A percentile compares a stretch with the other conserved stretches of the same genome.
Conservation (phyloP, 345 rosid species). For the Moricandia arvensis region DNA sequence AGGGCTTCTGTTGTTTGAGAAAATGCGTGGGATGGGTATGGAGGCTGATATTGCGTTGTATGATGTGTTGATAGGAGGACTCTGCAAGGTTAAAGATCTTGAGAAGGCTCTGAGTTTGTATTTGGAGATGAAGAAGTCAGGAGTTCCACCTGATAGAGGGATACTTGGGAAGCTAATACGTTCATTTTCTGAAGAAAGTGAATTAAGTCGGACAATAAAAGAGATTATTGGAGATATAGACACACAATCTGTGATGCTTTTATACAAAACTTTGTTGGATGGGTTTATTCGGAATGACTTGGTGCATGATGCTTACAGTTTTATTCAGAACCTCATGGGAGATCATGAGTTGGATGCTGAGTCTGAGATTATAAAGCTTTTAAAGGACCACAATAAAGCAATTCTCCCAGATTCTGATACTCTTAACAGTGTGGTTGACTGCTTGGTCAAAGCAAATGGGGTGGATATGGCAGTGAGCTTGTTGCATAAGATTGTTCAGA, state of each 20-base stretch:
- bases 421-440: conserved; percentile 52
- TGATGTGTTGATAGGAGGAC: conserved; percentile 71
- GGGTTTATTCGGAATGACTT: conserved; percentile 40
- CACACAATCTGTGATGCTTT: conserved; percentile 32
- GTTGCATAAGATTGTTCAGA: conserved; percentile 50
- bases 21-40: conserved; percentile 57
- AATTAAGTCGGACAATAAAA: conserved; percentile 40
- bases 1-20: conserved; percentile 60
- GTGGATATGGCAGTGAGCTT: conserved; percentile 63
- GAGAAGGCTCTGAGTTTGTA: conserved; percentile 59
- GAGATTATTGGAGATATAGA: conserved; percentile 48
- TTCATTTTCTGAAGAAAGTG: conserved; percentile 54
- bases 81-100: conserved; percentile 53
- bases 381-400: conserved; percentile 35
- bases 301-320: conserved; percentile 51
- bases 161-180: conserved; percentile 57
- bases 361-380: conserved; percentile 36
- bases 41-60: conserved; percentile 52
- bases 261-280: conserved; percentile 50
- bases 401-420: conserved; percentile 45
- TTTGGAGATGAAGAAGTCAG: conserved; percentile 56
- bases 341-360: conserved; percentile 2
- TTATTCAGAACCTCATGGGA: conserved; percentile 49
- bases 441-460: conserved; percentile 47
- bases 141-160: conserved; percentile 53